Evolutionary conservation across 2,329 filamentous ascomycete genomes (phyloP), one percentile per base, ranked within the genome.

Genomic region (Aspergillus fumigatus): DNA sequence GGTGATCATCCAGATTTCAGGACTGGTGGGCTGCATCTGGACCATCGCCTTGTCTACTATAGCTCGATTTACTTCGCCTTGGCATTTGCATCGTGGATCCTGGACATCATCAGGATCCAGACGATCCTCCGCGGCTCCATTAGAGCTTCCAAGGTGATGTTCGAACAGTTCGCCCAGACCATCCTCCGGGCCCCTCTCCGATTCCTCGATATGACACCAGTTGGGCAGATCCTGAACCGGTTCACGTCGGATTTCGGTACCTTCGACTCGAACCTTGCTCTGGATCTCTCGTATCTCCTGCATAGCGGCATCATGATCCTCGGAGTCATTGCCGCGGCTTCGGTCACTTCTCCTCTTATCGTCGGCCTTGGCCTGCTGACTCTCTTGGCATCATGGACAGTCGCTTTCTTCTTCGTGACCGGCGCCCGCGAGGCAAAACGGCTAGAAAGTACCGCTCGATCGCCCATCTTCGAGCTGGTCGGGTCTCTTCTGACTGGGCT

Each of bases 391-490:
- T 32, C 29, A 5, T 32, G 29, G 29, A 11, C 29, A 11, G 29
- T 32, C 11, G 29, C 29, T 6, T 32, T 5, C 29, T 32, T 32
- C 11, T 32, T 14, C 4, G 29, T 32, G 8, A 73, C 81, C 32
- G 88, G 82, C 1, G 88, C 88, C 0, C 80, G 89, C 47, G 88
- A 90, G 19, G 80, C 88, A 58, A 92, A 92, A 74, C 80, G 89
- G 7, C 80, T 92, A 3, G 89, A 92, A 71, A 89, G 85, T 61
- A 89, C 82, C 9, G 82, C 84, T 55, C 91, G 91, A 72, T 88
- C 85, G 0, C 89, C 89, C 0, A 84, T 92, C 1, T 92, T 90
- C 64, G 88, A 92, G 69, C 84, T 89, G 62, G 92, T 92, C 65
- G 86, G 86, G n/a, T 84, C 87, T 1, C 84, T 87, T 0, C 80